phyloP scores from a whole-genome alignment of 2,329 filamentous ascomycete species.

The Microsporum audouinii region DNA sequence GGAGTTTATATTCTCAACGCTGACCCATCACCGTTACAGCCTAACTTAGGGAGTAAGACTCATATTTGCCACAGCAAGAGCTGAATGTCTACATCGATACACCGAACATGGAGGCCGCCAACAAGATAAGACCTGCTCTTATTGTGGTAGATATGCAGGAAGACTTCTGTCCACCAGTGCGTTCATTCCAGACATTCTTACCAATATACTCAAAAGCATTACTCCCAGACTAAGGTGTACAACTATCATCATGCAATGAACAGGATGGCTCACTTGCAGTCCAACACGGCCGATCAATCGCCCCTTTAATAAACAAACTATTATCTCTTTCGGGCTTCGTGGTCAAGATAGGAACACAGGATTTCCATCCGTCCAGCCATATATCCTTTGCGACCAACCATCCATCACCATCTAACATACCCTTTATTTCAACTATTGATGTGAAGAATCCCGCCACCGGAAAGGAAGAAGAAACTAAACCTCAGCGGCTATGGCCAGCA shows the following conservation, averaged over 20 bases:
- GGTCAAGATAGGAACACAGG: conserved; percentile 73
- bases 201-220: not conserved
- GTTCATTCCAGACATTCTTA: conserved; percentile 21
- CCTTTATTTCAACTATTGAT: conserved; percentile 54
- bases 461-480: conserved; percentile 52
- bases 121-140: conserved; percentile 43
- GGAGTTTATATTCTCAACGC: too few species aligned
- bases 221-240: not conserved
- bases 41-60: too few species aligned
- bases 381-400: conserved; percentile 85
- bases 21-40: too few species aligned
- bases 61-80: not conserved
- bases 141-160: conserved; percentile 83
- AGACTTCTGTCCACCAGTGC: conserved; percentile 84
- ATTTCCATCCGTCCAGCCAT: conserved; percentile 76
- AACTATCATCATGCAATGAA: not conserved
- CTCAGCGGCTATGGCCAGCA: conserved; percentile 69
- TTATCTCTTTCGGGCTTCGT: conserved; percentile 56
- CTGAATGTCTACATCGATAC: not conserved
- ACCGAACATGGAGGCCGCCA: conserved; percentile 4
- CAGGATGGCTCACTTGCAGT: conserved; percentile 80
- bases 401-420: conserved; percentile 45
- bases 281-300: conserved; percentile 57
- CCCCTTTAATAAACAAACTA: conserved; percentile 61
- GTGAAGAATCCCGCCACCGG: conserved; percentile 38